Percentiles rank a stretch among this genome's conserved stretches.
These are phyloP conservation scores for Ceratocystis papillata DNA, from an alignment of 2,329 filamentous ascomycete species.

Conservation along the genomic window DNA sequence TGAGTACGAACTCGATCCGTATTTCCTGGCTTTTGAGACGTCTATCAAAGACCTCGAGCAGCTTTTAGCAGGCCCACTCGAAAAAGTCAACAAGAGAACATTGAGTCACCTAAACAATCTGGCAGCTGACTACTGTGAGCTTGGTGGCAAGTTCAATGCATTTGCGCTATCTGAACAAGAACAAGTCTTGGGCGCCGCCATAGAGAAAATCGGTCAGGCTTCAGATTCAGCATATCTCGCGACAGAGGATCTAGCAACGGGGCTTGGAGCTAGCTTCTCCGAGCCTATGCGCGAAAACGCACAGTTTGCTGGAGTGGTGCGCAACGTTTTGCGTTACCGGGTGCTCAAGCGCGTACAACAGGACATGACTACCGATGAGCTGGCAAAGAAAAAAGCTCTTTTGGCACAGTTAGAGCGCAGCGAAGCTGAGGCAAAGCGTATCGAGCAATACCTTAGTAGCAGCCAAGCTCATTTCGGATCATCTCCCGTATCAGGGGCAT, in stretches of 20 bases:
- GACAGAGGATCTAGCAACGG: slow-evolving; percentile 78
- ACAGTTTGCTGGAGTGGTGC: slow-evolving; percentile 90
- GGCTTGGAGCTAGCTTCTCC: slow-evolving; percentile 84
- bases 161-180: slow-evolving; percentile 93
- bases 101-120: slow-evolving; percentile 74
- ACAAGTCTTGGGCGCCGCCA: slow-evolving; percentile 76
- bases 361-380: slow-evolving; percentile 89
- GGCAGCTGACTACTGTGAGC: slow-evolving; percentile 77
- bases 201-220: slow-evolving; percentile 88
- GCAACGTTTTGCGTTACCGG: slow-evolving; percentile 76
- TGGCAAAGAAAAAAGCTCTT: slow-evolving; percentile 72
- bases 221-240: slow-evolving; percentile 93
- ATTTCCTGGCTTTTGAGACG: slow-evolving; percentile 86
- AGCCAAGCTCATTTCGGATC: slow-evolving; percentile 39
- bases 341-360: slow-evolving; percentile 92
- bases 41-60: slow-evolving; percentile 86
- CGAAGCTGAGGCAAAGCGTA: slow-evolving; percentile 81
- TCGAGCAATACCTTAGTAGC: slow-evolving; percentile 80
- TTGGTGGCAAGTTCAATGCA: slow-evolving; percentile 92
- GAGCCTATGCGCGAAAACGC: slow-evolving; percentile 97
- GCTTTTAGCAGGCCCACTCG: slow-evolving; percentile 82
- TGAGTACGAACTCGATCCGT: slow-evolving; percentile 87
- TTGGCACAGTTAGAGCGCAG: slow-evolving; percentile 87
- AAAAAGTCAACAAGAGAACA: slow-evolving; percentile 88
- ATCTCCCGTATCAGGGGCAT: slow-evolving; percentile 27